Evolutionary conservation across 2,329 filamentous ascomycete species (phyloP).

Genomic region (Cladophialophora exuberans): DNA sequence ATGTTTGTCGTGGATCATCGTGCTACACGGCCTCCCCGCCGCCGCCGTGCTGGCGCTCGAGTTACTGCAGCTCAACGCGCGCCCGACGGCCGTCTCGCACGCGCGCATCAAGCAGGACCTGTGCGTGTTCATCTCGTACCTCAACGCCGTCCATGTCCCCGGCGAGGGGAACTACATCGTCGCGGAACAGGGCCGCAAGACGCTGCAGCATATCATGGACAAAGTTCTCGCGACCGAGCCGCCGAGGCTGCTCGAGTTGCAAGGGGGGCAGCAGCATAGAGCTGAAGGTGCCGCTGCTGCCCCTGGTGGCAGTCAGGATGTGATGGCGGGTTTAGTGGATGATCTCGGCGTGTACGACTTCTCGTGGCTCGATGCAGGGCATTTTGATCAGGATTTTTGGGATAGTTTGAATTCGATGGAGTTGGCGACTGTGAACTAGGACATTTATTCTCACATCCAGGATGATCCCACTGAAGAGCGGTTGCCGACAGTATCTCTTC

Average conservation of each 20-base stretch:
- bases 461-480: too few relatives aligned
- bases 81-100: slow-evolving; percentile 36
- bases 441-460: too few relatives aligned
- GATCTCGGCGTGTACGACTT: neutral
- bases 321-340: neutral
- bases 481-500: too few relatives aligned
- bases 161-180: slow-evolving; percentile 16
- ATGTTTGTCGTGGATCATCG: slow-evolving; percentile 37
- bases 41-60: slow-evolving; percentile 41
- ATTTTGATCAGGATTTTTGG: neutral
- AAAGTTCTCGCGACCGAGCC: neutral
- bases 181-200: slow-evolving; percentile 2
- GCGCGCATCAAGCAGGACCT: slow-evolving; percentile 41
- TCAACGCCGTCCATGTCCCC: slow-evolving; percentile 1
- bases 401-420: neutral
- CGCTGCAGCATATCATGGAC: slow-evolving; percentile 4
- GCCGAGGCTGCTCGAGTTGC: neutral
- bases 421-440: too few relatives aligned
- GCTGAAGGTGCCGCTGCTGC: neutral
- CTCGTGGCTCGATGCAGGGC: neutral
- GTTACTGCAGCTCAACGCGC: slow-evolving; percentile 38
- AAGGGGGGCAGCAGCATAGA: neutral
- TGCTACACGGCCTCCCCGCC: slow-evolving; percentile 39
- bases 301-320: neutral
- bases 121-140: slow-evolving; percentile 38